Evolutionary conservation across 768 basidiomycete species (phyloP).

Genomic region (Tephrocybe rancida): DNA sequence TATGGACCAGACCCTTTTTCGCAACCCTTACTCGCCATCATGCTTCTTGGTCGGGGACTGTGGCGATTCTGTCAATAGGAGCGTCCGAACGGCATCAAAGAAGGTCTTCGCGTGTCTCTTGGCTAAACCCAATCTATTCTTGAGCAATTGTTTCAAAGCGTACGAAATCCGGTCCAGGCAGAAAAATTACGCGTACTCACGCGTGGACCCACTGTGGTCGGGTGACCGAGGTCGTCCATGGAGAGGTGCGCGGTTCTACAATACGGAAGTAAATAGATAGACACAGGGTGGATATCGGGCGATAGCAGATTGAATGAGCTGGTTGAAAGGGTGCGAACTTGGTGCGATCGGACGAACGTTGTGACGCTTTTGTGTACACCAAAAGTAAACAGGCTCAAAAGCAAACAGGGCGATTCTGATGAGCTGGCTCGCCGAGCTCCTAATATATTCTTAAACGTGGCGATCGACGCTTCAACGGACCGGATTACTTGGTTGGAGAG

Average conservation of each 20-base stretch:
- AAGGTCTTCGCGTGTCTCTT: no score
- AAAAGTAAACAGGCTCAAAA: background rate
- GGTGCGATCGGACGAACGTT: no score
- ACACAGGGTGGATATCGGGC: constrained; percentile 20
- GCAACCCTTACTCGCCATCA: background rate
- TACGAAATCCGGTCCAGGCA: no score
- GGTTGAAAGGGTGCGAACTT: no score
- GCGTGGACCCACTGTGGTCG: background rate
- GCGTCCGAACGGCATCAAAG: no score
- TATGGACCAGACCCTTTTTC: no score
- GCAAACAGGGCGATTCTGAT: background rate
- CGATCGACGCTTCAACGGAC: constrained; percentile 18
- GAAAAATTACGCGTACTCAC: no score
- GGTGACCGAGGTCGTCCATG: constrained; percentile 6
- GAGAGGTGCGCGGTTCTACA: background rate
- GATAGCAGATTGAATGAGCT: constrained; percentile 13
- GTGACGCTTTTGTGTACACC: background rate
- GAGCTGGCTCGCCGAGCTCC: constrained; percentile 8
- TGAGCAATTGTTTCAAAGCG: no score
- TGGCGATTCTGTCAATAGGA: background rate
- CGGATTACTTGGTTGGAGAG: constrained; percentile 9
- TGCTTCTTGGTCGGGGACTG: background rate
- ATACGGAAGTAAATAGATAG: constrained; percentile 12
- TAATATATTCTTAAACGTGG: constrained; percentile 6
- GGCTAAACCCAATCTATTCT: no score